Conservation (phyloP, 2,329 filamentous ascomycete genomes). For the Pleomassaria siparia region DNA sequence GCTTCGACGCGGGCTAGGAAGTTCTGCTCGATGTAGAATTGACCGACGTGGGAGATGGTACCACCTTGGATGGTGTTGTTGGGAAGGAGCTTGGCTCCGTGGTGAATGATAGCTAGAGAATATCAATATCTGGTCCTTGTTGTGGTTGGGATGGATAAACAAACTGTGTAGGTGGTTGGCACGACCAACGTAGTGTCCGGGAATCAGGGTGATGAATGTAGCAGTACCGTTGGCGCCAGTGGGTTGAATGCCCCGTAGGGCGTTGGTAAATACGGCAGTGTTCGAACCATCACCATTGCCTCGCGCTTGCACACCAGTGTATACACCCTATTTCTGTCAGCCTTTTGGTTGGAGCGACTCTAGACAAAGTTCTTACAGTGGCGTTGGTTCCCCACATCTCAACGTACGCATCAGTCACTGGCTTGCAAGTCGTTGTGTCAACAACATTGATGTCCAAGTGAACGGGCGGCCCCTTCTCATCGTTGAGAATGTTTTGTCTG, state of each 20-base stretch:
- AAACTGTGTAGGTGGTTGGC: slow-evolving; percentile 38
- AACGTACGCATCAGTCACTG: slow-evolving; percentile 52
- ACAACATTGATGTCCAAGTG: slow-evolving; percentile 58
- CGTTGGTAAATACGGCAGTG: slow-evolving; percentile 36
- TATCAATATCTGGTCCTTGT: not conserved
- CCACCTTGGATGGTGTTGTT: slow-evolving; percentile 57
- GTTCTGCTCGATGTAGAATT: slow-evolving; percentile 65
- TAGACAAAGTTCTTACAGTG: slow-evolving; percentile 17
- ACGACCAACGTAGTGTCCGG: slow-evolving; percentile 43
- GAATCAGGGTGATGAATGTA: slow-evolving; percentile 52
- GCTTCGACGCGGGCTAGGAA: slow-evolving; percentile 56
- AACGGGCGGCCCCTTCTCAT: slow-evolving; percentile 52
- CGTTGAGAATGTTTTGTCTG: slow-evolving; percentile 52
- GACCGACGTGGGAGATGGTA: slow-evolving; percentile 61
- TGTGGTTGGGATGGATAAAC: slow-evolving; percentile 6
- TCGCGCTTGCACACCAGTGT: slow-evolving; percentile 49
- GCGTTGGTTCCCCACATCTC: slow-evolving; percentile 52
- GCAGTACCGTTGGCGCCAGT: slow-evolving; percentile 52
- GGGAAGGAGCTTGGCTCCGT: slow-evolving; percentile 42
- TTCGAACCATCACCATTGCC: slow-evolving; percentile 34
- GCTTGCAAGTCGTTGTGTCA: slow-evolving; percentile 56
- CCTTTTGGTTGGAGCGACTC: not conserved
- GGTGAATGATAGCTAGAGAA: slow-evolving; percentile 36
- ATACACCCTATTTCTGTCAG: slow-evolving; percentile 43
- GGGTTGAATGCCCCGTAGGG: slow-evolving; percentile 52